phyloP scores from a whole-genome alignment of 176 grass and related monocot genomes.

The Aegilops sharonensis region DNA sequence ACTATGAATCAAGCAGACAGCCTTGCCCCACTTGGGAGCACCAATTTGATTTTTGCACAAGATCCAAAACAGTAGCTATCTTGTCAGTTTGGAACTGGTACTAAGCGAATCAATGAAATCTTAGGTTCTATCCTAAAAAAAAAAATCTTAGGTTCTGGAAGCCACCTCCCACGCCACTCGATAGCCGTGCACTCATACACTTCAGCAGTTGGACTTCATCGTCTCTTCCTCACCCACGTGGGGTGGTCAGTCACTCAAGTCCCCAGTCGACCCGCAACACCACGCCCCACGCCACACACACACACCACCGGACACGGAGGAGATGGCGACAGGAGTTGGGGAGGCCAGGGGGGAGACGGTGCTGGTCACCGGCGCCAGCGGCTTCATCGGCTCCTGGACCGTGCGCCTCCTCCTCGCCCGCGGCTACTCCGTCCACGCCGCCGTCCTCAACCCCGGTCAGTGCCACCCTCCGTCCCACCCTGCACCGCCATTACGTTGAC shows the following conservation, averaged over 20 bases:
- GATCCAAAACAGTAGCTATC: no score
- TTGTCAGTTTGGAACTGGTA: no score
- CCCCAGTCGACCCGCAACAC: neutral
- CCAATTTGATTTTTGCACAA: no score
- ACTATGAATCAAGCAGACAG: no score
- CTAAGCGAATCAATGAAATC: neutral
- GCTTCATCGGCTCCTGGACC: conserved; percentile 81
- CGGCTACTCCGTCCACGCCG: conserved; percentile 76
- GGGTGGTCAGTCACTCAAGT: neutral
- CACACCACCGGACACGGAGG: neutral
- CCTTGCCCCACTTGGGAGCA: no score
- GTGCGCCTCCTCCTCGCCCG: conserved; percentile 63
- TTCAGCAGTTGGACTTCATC: neutral
- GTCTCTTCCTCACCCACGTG: neutral
- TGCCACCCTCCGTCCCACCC: neutral
- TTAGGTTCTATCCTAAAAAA: no score
- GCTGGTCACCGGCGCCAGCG: conserved; percentile 82
- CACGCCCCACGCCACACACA: no score
- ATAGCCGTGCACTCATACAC: neutral
- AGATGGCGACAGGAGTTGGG: conserved; percentile 17
- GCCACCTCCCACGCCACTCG: neutral
- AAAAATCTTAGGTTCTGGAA: neutral
- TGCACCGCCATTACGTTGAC: no score
- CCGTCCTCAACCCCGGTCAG: conserved; percentile 70
- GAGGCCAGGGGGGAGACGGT: conserved; percentile 33